Percentiles rank a stretch among this genome's conserved stretches.
phyloP scores from a whole-genome alignment of 2,329 filamentous ascomycete species.

The Penicillium hordei region DNA sequence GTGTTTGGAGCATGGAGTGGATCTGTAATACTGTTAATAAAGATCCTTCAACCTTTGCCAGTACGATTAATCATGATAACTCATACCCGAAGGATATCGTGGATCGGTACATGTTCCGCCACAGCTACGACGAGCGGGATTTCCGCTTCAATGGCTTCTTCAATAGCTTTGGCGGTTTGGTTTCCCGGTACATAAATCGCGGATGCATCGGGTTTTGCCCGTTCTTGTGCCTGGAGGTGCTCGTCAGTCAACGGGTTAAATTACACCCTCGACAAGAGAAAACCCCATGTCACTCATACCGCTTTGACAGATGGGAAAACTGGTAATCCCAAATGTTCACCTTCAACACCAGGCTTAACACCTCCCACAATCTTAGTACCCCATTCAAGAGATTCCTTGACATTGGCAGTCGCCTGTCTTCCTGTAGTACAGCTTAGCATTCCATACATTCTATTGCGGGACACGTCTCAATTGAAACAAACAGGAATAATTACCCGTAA shows the following conservation, averaged over 20 bases:
- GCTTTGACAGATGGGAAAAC: constrained; percentile 67
- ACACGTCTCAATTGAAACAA: neutral
- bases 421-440: constrained; percentile 26
- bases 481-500: constrained; percentile 54
- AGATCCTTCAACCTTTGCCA: neutral
- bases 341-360: constrained; percentile 68
- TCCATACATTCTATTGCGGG: neutral
- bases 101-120: constrained; percentile 75
- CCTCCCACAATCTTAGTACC: constrained; percentile 79
- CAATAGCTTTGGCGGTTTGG: constrained; percentile 69
- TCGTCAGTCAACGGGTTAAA: neutral
- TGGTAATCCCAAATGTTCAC: constrained; percentile 71
- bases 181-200: constrained; percentile 78
- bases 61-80: neutral
- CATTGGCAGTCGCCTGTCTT: constrained; percentile 65
- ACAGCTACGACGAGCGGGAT: constrained; percentile 76
- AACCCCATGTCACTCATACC: constrained; percentile 32
- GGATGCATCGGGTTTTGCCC: constrained; percentile 72
- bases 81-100: constrained; percentile 70
- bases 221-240: constrained; percentile 59
- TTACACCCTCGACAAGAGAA: neutral
- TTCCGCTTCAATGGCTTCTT: constrained; percentile 77
- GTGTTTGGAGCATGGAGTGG: constrained; percentile 68
- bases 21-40: constrained; percentile 45
- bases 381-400: constrained; percentile 72